Base-by-base conservation (phyloP, 1,139 yeast species). In the Zygosaccharomyces sapae region DNA sequence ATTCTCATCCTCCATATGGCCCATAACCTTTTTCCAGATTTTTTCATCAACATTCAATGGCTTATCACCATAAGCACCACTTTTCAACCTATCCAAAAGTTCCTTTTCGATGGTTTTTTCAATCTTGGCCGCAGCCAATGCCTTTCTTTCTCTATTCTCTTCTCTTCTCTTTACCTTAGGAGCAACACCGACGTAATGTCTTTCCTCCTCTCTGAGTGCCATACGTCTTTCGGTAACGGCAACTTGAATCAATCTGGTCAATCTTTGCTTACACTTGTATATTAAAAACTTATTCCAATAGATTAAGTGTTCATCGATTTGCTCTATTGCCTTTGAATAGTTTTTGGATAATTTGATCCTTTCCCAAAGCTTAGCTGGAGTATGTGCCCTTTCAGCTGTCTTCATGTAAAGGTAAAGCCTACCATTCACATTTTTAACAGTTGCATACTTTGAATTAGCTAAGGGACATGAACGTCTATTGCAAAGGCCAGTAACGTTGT, bases 21-120 rank as follows among this genome's bases (percentile, higher is more conserved):
- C 88, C 71, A 92, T 78, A 22, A 92, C 95, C 72, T 82, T 87
- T 76, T 85, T 84, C 98, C 98, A 92, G 52, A 92, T 81, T 70
- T 83, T 83, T 64, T 90, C 97, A 61, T 92, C 97, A 38, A 92
- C 98, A 63, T 92, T 92, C 65, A 92, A 75, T 49, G 98, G 98
- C 67, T 90, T 87, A 63, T 92, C 97, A 54, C 98, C 98, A 63
- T 92, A 92, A 5, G 97, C 97, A 53, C 98, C 98, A 66, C 92
- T 83, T 80, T 92, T 92, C 61, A 92, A 79, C 70, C 98, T 81
- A 47, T 90, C 96, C 61, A 92, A 75, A 56, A 92, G 76, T 70
- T 92, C 97, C 71, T 88, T 88, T 69, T 92, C 98, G 57, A 92
- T 92, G 9, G 96, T 88, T 72, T 88, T 89, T 68, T 92, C 98